These are phyloP conservation scores for Thelonectria olida DNA, from an alignment of 2,329 filamentous ascomycete genomes.

Conservation along the genomic window DNA sequence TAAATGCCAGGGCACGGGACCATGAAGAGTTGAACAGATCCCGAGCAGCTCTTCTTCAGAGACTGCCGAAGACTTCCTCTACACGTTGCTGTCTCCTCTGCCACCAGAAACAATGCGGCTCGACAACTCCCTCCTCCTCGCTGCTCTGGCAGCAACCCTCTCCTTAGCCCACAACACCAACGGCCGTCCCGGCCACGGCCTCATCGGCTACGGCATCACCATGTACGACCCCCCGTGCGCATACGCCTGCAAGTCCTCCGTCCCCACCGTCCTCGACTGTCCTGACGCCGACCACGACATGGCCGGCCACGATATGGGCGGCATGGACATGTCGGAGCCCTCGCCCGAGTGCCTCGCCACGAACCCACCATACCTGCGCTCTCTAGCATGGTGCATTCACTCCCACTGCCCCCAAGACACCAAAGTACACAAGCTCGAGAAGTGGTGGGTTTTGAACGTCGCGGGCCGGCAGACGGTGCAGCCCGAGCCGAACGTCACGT, in stretches of 20 bases:
- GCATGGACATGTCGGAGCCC: constrained; percentile 4
- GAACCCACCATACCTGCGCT: constrained; percentile 15
- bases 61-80: background rate
- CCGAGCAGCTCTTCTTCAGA: no score
- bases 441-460: constrained; percentile 17
- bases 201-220: constrained; percentile 40
- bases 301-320: background rate
- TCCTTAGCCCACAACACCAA: background rate
- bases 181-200: constrained; percentile 25
- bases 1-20: background rate
- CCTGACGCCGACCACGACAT: background rate
- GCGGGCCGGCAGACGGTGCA: background rate
- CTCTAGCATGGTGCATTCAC: constrained; percentile 23
- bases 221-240: constrained; percentile 75
- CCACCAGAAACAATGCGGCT: background rate
- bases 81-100: background rate
- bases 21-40: background rate
- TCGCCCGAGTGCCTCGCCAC: constrained; percentile 17
- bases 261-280: constrained; percentile 17
- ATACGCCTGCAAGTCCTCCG: constrained; percentile 64
- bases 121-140: background rate
- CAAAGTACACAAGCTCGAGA: background rate
- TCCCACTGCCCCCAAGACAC: background rate
- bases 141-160: background rate
- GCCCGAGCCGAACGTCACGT: constrained; percentile 7